Conservation (phyloP, 2,329 filamentous ascomycete genomes). For the Aspergillus sp. region DNA sequence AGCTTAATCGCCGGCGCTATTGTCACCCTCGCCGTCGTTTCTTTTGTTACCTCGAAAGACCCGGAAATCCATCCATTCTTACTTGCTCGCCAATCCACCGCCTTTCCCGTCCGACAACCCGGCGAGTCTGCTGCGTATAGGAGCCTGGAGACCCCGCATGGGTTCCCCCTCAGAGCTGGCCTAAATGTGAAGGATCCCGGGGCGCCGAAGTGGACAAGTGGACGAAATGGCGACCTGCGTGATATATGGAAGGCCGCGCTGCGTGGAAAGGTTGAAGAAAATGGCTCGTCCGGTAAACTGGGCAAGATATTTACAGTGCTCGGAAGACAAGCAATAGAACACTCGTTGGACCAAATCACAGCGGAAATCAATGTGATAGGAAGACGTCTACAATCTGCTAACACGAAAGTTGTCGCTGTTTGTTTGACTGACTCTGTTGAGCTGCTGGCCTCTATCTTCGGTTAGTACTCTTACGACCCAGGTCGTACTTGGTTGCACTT, state of each 20-base stretch:
- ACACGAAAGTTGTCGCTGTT: conserved; percentile 73
- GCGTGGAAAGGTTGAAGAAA: conserved; percentile 62
- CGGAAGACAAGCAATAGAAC: conserved; percentile 72
- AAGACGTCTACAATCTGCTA: conserved; percentile 69
- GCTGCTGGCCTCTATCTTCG: conserved; percentile 76
- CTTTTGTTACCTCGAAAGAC: conserved; percentile 69
- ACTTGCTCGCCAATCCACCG: conserved; percentile 77
- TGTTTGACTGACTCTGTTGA: conserved; percentile 94
- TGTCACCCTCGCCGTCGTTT: conserved; percentile 67
- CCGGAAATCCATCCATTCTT: conserved; percentile 91
- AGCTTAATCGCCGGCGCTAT: conserved; percentile 69
- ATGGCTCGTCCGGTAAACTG: conserved; percentile 61
- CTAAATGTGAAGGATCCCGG: conserved; percentile 79
- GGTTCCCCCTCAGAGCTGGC: conserved; percentile 74
- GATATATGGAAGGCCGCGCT: conserved; percentile 83
- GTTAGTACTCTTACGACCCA: conserved; percentile 36
- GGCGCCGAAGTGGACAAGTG: conserved; percentile 77
- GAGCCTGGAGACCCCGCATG: conserved; percentile 80
- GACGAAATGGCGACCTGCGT: conserved; percentile 83
- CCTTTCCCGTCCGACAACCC: conserved; percentile 75
- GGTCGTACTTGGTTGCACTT: neutral
- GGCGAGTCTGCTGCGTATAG: conserved; percentile 85
- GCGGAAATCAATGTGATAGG: conserved; percentile 87
- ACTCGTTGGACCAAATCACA: conserved; percentile 70
- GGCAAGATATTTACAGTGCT: conserved; percentile 77